Conservation (phyloP, 495 filamentous ascomycete species). For the Xylaria longipes region DNA sequence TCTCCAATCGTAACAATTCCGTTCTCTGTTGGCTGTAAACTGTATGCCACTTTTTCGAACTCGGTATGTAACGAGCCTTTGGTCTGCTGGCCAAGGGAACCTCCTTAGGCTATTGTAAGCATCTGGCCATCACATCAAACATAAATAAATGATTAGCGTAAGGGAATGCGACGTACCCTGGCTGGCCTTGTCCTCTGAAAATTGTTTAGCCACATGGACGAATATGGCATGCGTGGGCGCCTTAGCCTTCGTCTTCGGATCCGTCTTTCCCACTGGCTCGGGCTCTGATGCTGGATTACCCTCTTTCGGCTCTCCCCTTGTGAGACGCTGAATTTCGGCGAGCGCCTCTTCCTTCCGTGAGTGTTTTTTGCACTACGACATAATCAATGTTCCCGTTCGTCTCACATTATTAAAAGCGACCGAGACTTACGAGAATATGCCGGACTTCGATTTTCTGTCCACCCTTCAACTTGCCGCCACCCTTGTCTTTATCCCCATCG, state of each 20-base stretch:
- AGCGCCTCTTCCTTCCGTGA: constrained; percentile 87
- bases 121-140: not conserved
- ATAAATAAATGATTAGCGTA: not conserved
- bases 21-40: constrained; percentile 50
- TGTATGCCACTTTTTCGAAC: constrained; percentile 84
- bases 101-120: constrained; percentile 57
- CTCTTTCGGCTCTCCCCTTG: constrained; percentile 52
- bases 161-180: constrained; percentile 63
- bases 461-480: constrained; percentile 66
- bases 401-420: not conserved
- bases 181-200: constrained; percentile 88
- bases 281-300: not conserved
- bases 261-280: constrained; percentile 23
- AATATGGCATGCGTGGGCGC: constrained; percentile 68
- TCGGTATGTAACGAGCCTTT: constrained; percentile 73
- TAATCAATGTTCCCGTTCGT: constrained; percentile 11
- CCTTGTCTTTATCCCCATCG: constrained; percentile 57
- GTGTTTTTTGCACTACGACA: constrained; percentile 88
- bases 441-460: constrained; percentile 83
- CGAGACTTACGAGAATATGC: constrained; percentile 75
- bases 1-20: constrained; percentile 65
- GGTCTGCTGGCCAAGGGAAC: constrained; percentile 74
- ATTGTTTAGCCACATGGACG: constrained; percentile 85
- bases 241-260: constrained; percentile 27
- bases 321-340: constrained; percentile 61